Base-by-base conservation (phyloP, 169 alveolate species). In the Cryptosporidium felis region DNA sequence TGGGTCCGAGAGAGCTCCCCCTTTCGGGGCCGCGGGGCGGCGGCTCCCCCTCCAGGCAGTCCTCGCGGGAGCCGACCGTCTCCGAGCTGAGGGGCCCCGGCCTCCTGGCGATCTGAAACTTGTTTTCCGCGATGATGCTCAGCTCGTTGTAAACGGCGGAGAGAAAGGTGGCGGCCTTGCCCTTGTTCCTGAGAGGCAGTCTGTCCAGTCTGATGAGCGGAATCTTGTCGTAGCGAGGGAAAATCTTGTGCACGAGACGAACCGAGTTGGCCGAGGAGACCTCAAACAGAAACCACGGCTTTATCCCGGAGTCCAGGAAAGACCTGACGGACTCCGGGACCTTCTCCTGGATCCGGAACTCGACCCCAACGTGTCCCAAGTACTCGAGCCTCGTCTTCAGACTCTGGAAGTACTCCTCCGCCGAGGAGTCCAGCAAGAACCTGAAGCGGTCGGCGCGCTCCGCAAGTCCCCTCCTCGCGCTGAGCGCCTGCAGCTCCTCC, bases 341-440 rank as follows among this genome's bases (percentile, higher is more conserved):
- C 18, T 74, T 74, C 0, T 53, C 56, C 42, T 74, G 85, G 18
- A 74, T 53, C 41, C 85, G 32, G 18, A 34, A 74, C 26, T 74
- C 85, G 16, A 74, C 40, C 42, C 85, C 85, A 16, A 74, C 66
- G 56, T 74, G 66, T 4, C 85, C 85, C 16, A 74, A 41, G n/a
- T 74, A 74, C 10, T 49, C 66, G 14, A 74, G n/a, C 32, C 42
- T 74, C 1, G 49, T 74, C 18, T 58, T 74, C n/a, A 74, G 41
- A 5, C 23, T 36, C n/a, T 30, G 40, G 46, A 51, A 74, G 28
- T 49, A 74, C 1, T 74, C 85, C 1, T 74, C 85, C 6, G 67
- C 66, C 21, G 85, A 74, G 38, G 49, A 38, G 26, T 74, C 66
- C 59, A 74, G n/a, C 30, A 74, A 40, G 41, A 74, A 74, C 46